A percentile compares a stretch with the other conserved stretches of the same genome.
Evolutionary conservation across 2,329 filamentous ascomycete genomes (phyloP).

Genomic region (Aspergillus brasiliensis): DNA sequence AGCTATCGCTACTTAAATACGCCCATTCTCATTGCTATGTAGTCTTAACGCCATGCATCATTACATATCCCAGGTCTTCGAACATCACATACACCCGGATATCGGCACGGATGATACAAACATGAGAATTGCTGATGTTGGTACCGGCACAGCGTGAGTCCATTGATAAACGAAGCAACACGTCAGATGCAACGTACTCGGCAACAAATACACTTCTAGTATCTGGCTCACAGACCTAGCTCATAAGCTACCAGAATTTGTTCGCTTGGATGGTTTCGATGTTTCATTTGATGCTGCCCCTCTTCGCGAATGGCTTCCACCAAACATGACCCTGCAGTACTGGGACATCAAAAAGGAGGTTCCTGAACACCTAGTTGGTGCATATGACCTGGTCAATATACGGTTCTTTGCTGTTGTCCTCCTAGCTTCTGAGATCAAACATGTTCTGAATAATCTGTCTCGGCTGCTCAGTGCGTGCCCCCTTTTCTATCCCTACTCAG

Average conservation of each 20-base stretch:
- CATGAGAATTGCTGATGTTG: conserved; percentile 4
- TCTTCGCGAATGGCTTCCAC: background rate
- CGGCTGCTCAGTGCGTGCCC: background rate
- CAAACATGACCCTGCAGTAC: conserved; percentile 1
- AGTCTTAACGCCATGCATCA: background rate
- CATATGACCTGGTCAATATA: background rate
- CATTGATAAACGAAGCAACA: background rate
- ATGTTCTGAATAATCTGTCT: background rate
- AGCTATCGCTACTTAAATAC: background rate
- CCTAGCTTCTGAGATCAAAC: background rate
- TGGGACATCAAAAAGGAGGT: conserved; percentile 1
- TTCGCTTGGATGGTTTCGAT: conserved; percentile 2
- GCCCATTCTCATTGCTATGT: background rate
- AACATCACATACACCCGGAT: background rate
- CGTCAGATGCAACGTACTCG: background rate
- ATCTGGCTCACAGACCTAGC: conserved; percentile 8
- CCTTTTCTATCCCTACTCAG: too few relatives aligned
- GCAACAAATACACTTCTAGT: background rate
- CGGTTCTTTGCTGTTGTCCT: conserved; percentile 6
- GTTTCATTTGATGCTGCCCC: conserved; percentile 5
- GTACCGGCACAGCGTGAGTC: conserved; percentile 3
- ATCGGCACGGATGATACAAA: background rate
- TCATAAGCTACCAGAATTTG: background rate
- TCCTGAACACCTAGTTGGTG: background rate
- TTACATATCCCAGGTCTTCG: background rate